Evolutionary conservation across 306 rosid genomes (phyloP).

Genomic region (Corylus americana): DNA sequence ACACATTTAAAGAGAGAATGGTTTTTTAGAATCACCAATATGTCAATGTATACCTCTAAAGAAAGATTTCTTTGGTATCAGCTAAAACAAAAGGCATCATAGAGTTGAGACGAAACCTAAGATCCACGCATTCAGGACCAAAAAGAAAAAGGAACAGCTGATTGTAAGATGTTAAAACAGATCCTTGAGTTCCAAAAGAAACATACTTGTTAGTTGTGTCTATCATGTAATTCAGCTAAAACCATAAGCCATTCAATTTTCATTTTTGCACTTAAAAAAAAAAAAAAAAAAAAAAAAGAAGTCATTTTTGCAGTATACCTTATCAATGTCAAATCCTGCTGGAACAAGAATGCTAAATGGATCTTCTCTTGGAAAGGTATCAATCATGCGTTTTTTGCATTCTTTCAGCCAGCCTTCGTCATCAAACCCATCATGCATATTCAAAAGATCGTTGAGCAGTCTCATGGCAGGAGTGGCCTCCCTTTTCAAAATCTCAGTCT

Average conservation of each 20-base stretch:
- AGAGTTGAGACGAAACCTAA: background rate
- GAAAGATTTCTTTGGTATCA: background rate
- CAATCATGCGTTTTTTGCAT: conserved; percentile 68
- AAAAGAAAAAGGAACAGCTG: background rate
- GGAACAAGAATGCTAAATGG: conserved; percentile 93
- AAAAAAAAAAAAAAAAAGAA: too few relatives aligned
- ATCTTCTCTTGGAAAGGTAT: conserved; percentile 84
- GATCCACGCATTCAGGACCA: background rate
- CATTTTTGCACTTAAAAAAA: background rate
- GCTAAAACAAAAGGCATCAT: background rate
- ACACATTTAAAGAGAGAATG: background rate
- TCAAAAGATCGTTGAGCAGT: conserved; percentile 86
- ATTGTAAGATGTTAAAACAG: background rate
- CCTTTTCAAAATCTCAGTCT: conserved; percentile 87
- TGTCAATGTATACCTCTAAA: background rate
- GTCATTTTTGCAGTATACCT: conserved; percentile 45
- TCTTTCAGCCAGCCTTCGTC: conserved; percentile 77
- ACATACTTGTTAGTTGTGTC: background rate
- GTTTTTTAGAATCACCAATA: background rate
- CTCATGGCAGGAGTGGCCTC: conserved; percentile 93
- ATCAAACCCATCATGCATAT: conserved; percentile 71
- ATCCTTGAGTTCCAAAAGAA: background rate
- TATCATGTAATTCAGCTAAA: conserved; percentile 3
- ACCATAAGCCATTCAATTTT: conserved; percentile 14
- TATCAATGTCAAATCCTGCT: conserved; percentile 78